Evolutionary conservation across 192 early-diverging fungal species (phyloP), one percentile per base, ranked within the genome.

Genomic region (Backusella parvicylindrica): DNA sequence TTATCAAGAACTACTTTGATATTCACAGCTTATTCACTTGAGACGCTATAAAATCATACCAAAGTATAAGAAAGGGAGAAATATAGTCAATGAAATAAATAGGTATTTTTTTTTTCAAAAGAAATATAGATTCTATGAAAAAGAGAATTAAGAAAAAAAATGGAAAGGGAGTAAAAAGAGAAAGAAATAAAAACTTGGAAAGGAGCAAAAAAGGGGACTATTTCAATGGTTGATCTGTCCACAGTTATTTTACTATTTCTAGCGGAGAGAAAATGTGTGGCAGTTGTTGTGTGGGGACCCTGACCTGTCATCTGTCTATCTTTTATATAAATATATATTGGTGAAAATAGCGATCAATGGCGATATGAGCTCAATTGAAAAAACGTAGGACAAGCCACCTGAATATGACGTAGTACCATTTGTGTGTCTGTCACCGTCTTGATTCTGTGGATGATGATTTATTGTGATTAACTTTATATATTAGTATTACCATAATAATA

Each of bases 1-100:
- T 60, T 41, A 70, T 70, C 68, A 70, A 70, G 37, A 47, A 43
- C 26, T 47, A 70, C 68, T 70, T 38, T 41, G 68, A 70, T 47
- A 70, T 43, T 70, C 26, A 70, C 40, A 70, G 40, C 40, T 68
- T 43, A 37, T 43, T 41, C 28, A 47, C 40, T 70, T 38, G 37
- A 70, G 68, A 43, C 68, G 68, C 68, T 43, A 47, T 43, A 28
- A 70, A 70, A 70, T 26, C 68, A 70, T 70, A 70, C 68, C 68
- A 70, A 70, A 41, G 23, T 47, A 60, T 60, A 60, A 28, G 12
- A 3, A 28, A 28, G 53, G 28, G 21, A 28, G 21, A 60, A 9
- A 60, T 60, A 26, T 12, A 60, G 23, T 60, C 53, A 60, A 60
- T 60, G 23, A 60, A 28, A 12, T 60, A 60, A 50, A 28, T 23